A percentile compares a stretch with the other conserved stretches of the same genome.
Conservation (phyloP, 1,284 basidiomycete genomes). For the Apiotrichum brassicae region DNA sequence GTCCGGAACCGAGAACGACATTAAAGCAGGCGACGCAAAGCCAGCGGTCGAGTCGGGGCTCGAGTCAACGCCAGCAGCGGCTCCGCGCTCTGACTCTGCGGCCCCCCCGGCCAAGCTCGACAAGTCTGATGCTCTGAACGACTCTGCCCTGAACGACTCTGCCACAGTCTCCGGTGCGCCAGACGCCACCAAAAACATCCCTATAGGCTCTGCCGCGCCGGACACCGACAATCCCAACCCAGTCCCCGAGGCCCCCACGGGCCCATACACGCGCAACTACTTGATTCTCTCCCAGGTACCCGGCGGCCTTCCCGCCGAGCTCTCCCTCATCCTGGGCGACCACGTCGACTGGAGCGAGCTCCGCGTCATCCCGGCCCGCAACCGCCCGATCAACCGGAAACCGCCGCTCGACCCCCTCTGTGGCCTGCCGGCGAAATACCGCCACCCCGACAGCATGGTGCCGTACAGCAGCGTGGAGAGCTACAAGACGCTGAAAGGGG, state of each 20-base stretch:
- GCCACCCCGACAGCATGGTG: slow-evolving; percentile 47
- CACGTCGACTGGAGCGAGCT: slow-evolving; percentile 49
- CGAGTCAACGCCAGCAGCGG: too few relatives aligned
- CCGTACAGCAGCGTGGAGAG: slow-evolving; percentile 47
- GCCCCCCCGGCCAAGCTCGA: too few relatives aligned
- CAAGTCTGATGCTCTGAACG: too few relatives aligned
- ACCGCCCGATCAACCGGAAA: slow-evolving; percentile 42
- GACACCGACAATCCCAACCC: too few relatives aligned
- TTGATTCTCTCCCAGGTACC: slow-evolving; percentile 46
- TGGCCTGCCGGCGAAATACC: slow-evolving; percentile 49
- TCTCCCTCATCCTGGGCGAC: slow-evolving; percentile 46
- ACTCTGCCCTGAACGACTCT: too few relatives aligned
- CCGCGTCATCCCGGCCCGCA: slow-evolving; percentile 43
- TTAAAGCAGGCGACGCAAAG: too few relatives aligned
- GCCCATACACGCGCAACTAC: slow-evolving; percentile 45
- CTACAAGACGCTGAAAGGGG: slow-evolving; percentile 41
- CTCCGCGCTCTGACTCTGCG: too few relatives aligned
- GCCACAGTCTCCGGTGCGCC: too few relatives aligned
- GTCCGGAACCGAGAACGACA: too few relatives aligned
- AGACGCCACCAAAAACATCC: too few relatives aligned
- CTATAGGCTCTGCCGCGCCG: too few relatives aligned
- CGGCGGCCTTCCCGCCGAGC: slow-evolving; percentile 45
- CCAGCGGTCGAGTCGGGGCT: too few relatives aligned
- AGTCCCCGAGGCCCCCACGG: slow-evolving; percentile 8
- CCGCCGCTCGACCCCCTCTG: slow-evolving; percentile 48